A percentile compares a stretch with the other conserved stretches of the same genome.
Evolutionary conservation across 2,329 filamentous ascomycete genomes (phyloP).

Genomic region (Alternaria panax): DNA sequence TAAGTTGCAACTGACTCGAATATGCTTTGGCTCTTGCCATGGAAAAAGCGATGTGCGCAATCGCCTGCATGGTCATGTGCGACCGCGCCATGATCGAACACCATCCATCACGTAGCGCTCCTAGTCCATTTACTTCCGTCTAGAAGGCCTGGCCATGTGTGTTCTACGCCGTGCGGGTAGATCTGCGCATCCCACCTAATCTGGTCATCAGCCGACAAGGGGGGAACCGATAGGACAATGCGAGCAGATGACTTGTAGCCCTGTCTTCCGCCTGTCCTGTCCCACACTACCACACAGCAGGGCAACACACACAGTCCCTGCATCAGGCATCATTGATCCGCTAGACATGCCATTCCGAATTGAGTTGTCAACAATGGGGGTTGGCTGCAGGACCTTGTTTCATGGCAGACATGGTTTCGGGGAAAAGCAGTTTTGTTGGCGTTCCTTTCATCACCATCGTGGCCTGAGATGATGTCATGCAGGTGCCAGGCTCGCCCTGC

Average conservation of each 20-base stretch:
- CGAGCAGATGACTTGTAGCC: constrained; percentile 38
- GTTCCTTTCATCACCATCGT: constrained; percentile 39
- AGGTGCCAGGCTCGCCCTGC: constrained; percentile 21
- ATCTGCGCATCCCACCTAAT: constrained; percentile 39
- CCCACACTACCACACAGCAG: constrained; percentile 3
- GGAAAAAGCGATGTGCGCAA: no score
- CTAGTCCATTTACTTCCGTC: not conserved
- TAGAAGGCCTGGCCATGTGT: constrained; percentile 17
- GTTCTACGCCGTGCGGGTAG: constrained; percentile 33
- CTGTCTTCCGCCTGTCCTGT: constrained; percentile 15
- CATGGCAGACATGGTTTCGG: constrained; percentile 19
- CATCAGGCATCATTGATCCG: constrained; percentile 40
- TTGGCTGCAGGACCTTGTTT: constrained; percentile 37
- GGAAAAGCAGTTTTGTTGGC: constrained; percentile 25
- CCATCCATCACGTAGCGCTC: not conserved
- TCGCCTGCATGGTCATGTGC: not conserved
- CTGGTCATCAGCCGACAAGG: constrained; percentile 27
- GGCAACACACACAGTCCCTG: constrained; percentile 43
- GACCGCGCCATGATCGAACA: not conserved
- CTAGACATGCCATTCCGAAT: constrained; percentile 15
- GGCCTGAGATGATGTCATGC: constrained; percentile 26
- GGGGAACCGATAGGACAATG: constrained; percentile 43
- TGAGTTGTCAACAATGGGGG: constrained; percentile 11
- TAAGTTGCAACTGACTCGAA: constrained; percentile 13
- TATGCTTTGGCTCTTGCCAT: not conserved